These are phyloP conservation scores for Aspergillus arachidicola DNA, from an alignment of 2,329 filamentous ascomycete genomes.

Conservation along the genomic window DNA sequence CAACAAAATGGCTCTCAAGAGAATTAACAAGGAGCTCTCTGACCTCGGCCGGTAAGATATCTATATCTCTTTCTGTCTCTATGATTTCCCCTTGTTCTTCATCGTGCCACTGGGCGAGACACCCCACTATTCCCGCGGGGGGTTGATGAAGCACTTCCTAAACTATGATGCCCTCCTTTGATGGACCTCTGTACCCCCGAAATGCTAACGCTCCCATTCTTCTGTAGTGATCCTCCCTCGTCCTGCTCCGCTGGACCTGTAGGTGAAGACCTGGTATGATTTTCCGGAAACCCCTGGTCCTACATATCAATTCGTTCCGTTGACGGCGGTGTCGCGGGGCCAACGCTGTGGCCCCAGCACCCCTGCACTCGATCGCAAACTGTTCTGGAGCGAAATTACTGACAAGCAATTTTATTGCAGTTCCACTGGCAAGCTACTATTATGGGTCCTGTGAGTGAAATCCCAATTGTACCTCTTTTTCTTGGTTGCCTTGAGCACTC, in stretches of 20 bases:
- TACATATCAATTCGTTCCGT: conserved; percentile 12
- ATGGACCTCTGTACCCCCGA: background rate
- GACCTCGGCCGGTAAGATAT: conserved; percentile 53
- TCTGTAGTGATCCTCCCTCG: conserved; percentile 85
- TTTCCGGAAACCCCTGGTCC: background rate
- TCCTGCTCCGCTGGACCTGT: conserved; percentile 97
- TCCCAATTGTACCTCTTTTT: conserved; percentile 9
- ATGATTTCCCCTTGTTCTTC: conserved; percentile 9
- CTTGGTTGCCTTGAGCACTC: background rate
- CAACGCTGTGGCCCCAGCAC: background rate
- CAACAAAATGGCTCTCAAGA: conserved; percentile 53
- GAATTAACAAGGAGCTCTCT: conserved; percentile 58
- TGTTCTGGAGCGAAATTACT: conserved; percentile 18
- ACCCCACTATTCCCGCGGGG: conserved; percentile 29
- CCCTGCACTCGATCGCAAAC: background rate
- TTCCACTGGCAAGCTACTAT: conserved; percentile 99
- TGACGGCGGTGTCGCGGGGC: background rate
- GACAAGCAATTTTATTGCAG: conserved; percentile 53
- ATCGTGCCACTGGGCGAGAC: conserved; percentile 3
- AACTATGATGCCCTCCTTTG: background rate
- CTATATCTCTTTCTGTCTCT: conserved; percentile 9
- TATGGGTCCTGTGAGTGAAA: conserved; percentile 87
- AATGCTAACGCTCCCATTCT: conserved; percentile 11
- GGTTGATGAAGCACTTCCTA: conserved; percentile 5
- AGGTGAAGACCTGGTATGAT: conserved; percentile 92